These are phyloP conservation scores for Eucalyptus victrix DNA, from an alignment of 345 rosid species.

Conservation along the genomic window DNA sequence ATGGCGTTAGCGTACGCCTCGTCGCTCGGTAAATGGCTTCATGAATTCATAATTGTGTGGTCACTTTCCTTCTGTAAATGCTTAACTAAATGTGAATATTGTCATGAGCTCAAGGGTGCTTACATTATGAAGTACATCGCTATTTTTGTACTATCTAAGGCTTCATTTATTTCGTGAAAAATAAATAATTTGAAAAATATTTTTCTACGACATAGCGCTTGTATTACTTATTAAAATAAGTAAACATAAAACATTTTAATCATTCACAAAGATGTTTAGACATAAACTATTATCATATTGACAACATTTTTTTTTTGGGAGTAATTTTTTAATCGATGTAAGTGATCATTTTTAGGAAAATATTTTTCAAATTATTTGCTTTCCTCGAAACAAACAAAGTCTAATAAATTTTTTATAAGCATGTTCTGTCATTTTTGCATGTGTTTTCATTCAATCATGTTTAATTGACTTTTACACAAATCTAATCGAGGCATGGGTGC, in stretches of 20 bases:
- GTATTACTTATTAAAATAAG: neutral
- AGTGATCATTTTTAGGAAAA: too few relatives aligned
- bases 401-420: neutral
- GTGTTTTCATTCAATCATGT: neutral
- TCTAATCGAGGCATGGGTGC: neutral
- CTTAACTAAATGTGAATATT: neutral
- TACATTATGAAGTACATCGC: neutral
- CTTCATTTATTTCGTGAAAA: too few relatives aligned
- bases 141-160: neutral
- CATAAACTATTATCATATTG: too few relatives aligned
- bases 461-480: neutral
- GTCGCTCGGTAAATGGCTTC: neutral
- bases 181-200: too few relatives aligned
- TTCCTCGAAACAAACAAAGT: fast-evolving
- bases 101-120: neutral
- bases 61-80: neutral
- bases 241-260: fast-evolving
- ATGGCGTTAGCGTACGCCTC: neutral
- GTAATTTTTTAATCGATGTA: fast-evolving
- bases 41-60: neutral
- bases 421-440: neutral
- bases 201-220: too few relatives aligned
- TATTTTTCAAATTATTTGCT: too few relatives aligned
- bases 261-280: too few relatives aligned
- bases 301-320: neutral